Conservation (phyloP, 129 eudicot species). For the Chrysanthemum makinoi region DNA sequence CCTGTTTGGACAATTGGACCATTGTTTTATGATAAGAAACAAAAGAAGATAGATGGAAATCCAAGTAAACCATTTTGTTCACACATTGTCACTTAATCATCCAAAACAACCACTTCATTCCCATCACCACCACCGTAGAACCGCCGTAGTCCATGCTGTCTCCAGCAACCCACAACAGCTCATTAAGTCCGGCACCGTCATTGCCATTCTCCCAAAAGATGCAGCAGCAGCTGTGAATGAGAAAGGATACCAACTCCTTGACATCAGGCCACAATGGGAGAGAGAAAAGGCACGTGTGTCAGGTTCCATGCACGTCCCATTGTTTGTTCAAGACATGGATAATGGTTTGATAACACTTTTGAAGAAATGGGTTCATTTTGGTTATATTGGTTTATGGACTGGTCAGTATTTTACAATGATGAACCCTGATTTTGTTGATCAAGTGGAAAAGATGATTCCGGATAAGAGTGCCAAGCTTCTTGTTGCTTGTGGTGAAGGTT, state of each 20-base stretch:
- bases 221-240: slow-evolving; percentile 51
- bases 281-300: slow-evolving; percentile 74
- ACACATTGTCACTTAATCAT: slow-evolving; percentile 32
- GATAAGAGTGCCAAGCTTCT: slow-evolving; percentile 66
- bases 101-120: slow-evolving; percentile 28
- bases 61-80: slow-evolving; percentile 44
- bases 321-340: slow-evolving; percentile 77
- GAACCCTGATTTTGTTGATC: slow-evolving; percentile 55
- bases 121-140: slow-evolving; percentile 32
- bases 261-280: slow-evolving; percentile 94
- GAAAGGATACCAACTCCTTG: slow-evolving; percentile 60
- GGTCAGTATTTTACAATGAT: slow-evolving; percentile 84
- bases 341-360: slow-evolving; percentile 57
- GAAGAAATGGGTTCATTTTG: slow-evolving; percentile 98
- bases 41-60: slow-evolving; percentile 48
- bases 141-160: slow-evolving; percentile 39
- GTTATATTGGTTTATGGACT: slow-evolving; percentile 93
- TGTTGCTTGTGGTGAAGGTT: slow-evolving; percentile 96
- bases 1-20: slow-evolving; percentile 7
- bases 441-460: slow-evolving; percentile 59
- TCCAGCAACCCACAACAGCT: slow-evolving; percentile 58
- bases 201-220: slow-evolving; percentile 64
- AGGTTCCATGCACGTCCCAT: slow-evolving; percentile 87
- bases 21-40: slow-evolving; percentile 24
- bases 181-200: slow-evolving; percentile 78